Base-by-base conservation (phyloP, 1,139 yeast species). In the Blastobotrys persicus region DNA sequence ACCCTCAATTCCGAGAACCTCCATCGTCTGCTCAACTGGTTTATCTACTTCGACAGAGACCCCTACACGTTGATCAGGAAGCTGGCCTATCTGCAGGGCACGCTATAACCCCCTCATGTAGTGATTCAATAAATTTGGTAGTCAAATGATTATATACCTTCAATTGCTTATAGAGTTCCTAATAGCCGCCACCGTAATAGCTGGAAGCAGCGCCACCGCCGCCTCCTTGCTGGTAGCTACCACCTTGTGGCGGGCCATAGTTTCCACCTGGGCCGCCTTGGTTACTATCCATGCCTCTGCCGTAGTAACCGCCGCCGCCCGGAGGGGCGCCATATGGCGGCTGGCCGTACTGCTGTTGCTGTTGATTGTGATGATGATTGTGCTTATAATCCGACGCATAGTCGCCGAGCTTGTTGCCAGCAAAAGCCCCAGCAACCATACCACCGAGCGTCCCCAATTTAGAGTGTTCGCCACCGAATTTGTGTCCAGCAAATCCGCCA, bases 361-460 rank as follows among this genome's bases (percentile, higher is more conserved):
- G 51, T 46, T 57, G 49, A 26, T 59, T 52, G 43, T 59, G 45
- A 51, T 62, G 53, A 46, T 59, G 49, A 38, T 53, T 43, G 23
- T 46, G 37, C 35, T 49, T 45, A 57, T 63, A 62, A 37, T 65
- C 57, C 34, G 66, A 65, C 46, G 58, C 55, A 46, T 62, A 64
- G 63, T 80, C 73, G 60, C 77, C 82, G 42, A 74, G 59, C 68
- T 79, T 75, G 70, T 78, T 76, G 47, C 82, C 85, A 44, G 76
- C 75, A 56, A 79, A 59, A 31, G 85, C 85, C 61, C 87, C 85
- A 37, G 75, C 78, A 60, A 81, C 59, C 35, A 81, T 84, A 63
- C 87, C 87, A 18, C 75, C 76, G 51, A 80, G 67, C 45, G 78
- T 75, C 48, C 82, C 81, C 35, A 80, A 59, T 16, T 73, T 75